Base-by-base conservation (phyloP, 768 basidiomycete genomes). In the Sarcodon sp. region DNA sequence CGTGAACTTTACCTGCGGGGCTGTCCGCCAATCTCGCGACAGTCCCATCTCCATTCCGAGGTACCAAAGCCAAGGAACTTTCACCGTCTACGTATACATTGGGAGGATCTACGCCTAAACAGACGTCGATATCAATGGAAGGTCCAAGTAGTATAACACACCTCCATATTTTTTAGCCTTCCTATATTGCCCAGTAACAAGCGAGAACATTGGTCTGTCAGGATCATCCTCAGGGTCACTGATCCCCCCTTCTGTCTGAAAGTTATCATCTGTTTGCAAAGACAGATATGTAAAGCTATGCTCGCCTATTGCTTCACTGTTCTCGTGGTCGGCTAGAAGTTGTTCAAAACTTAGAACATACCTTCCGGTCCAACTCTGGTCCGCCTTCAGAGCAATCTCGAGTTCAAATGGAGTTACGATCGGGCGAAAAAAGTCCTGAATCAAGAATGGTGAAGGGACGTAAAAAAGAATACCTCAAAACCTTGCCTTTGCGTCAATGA, bases 321-420 rank as follows among this genome's bases (percentile, higher is more conserved):
- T 51, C 13, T 44, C 35, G 11, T 61, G 53, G 45, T 69, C 68
- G 4, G 65, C 60, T 1, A 89, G 59, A 2, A 88, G 61, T 47
- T 69, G 69, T 6, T 70, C 75, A 51, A 94, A 86, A 57, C 93
- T 82, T 9, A 96, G 69, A 6, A 89, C 72, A 60, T 94, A 93
- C 53, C 68, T 67, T 6, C 80, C 86, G 3, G 75, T 83, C 89
- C 82, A 94, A 41, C 62, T 76, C 50, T 73, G 76, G 45, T 82
- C 77, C 1, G 71, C 69, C 49, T 77, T 76, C 9, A 98, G 69
- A 0, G 92, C 89, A 3, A 93, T 64, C 53, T 83, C 77, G 13
- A 96, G 70, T 59, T 99, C 96, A 61, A 79, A 94, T 0, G 96
- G 96, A 0, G 94, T 97, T 31, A 99, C 72, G 43, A 99, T 96